A percentile compares a stretch with the other conserved stretches of the same genome.
Conservation (phyloP, 139 green algal species). For the Volvox africanus region DNA sequence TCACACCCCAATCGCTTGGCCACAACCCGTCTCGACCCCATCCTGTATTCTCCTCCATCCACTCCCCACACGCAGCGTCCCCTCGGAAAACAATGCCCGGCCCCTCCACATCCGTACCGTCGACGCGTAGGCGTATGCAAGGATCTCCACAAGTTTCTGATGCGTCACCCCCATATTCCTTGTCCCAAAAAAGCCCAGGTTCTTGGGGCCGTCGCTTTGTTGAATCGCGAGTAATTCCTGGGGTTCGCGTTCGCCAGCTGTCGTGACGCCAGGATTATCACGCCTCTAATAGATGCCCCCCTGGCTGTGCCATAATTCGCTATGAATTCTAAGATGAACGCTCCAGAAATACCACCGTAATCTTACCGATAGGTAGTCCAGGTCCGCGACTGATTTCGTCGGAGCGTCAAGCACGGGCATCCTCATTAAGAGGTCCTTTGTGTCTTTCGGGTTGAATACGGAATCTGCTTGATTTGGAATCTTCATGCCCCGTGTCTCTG, state of each 20-base stretch:
- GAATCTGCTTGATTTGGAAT: constrained; percentile 69
- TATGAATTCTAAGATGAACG: too few relatives aligned
- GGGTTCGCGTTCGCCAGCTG: not conserved
- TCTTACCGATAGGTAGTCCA: constrained; percentile 71
- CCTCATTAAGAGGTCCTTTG: constrained; percentile 39
- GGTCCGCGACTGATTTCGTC: constrained; percentile 53
- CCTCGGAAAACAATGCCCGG: not conserved
- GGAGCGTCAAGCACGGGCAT: constrained; percentile 47
- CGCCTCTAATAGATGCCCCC: too few relatives aligned
- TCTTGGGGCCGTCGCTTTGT: constrained; percentile 91
- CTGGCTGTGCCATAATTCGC: too few relatives aligned
- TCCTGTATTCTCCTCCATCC: too few relatives aligned
- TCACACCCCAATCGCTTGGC: too few relatives aligned
- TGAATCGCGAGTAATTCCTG: constrained; percentile 99
- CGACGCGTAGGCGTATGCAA: constrained; percentile 97
- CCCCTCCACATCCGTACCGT: constrained; percentile 73
- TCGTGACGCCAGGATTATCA: not conserved
- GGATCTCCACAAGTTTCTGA: constrained; percentile 98
- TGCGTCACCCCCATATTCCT: constrained; percentile 98
- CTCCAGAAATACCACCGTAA: not conserved
- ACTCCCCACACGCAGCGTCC: too few relatives aligned
- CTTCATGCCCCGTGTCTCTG: constrained; percentile 13
- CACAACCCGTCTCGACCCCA: too few relatives aligned
- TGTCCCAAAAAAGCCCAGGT: constrained; percentile 98
- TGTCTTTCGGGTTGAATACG: constrained; percentile 52